Conservation (phyloP, 345 rosid genomes). For the Alliaria petiolata region DNA sequence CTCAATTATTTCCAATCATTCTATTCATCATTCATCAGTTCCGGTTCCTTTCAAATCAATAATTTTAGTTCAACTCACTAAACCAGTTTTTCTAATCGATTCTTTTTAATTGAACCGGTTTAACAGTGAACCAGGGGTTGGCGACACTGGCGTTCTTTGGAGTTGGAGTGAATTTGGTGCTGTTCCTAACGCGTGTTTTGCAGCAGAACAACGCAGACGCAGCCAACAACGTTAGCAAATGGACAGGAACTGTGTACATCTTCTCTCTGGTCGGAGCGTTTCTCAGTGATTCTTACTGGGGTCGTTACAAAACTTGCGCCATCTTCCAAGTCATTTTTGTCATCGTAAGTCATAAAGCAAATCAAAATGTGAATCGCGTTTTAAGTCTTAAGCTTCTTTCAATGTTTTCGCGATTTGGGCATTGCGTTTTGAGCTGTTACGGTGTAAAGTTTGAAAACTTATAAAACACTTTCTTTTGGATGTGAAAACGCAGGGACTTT, state of each 20-base stretch:
- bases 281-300: conserved; percentile 98
- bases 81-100: conserved; percentile 10
- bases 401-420: neutral
- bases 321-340: conserved; percentile 92
- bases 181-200: conserved; percentile 91
- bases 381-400: neutral
- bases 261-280: conserved; percentile 98
- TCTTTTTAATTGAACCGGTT: conserved; percentile 6
- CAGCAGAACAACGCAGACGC: conserved; percentile 95
- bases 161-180: conserved; percentile 91
- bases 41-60: conserved; percentile 23
- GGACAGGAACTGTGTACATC: conserved; percentile 99
- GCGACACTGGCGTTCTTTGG: conserved; percentile 99
- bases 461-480: neutral
- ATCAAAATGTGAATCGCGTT: neutral
- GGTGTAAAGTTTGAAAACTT: neutral
- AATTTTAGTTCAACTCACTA: neutral
- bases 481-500: conserved; percentile 63
- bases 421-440: neutral
- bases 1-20: conserved; percentile 28
- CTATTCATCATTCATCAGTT: conserved; percentile 25
- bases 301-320: conserved; percentile 97
- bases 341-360: conserved; percentile 53
- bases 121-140: conserved; percentile 90
- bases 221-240: conserved; percentile 96